Evolutionary conservation across 2,329 filamentous ascomycete genomes (phyloP).

Genomic region (Alternaria dauci): DNA sequence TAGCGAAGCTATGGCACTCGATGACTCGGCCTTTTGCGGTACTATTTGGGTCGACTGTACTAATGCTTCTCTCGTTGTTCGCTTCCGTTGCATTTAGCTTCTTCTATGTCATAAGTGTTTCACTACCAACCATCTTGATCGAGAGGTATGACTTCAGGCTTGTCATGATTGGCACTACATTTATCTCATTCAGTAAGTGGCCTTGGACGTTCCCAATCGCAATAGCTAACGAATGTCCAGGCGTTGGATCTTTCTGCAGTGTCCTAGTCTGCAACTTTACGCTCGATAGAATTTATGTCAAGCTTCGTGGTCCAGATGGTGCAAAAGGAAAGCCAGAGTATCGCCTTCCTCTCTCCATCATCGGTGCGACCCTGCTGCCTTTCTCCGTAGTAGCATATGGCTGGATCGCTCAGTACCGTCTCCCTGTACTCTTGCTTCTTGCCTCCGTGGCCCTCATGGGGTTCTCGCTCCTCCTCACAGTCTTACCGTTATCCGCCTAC

Average conservation of each 20-base stretch:
- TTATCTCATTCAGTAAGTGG: conserved; percentile 63
- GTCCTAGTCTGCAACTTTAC: conserved; percentile 60
- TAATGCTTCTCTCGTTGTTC: conserved; percentile 61
- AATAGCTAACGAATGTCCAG: conserved; percentile 33
- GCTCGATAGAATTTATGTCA: conserved; percentile 64
- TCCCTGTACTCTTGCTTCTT: conserved; percentile 58
- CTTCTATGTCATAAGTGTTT: conserved; percentile 59
- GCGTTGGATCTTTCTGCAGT: conserved; percentile 58
- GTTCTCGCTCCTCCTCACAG: conserved; percentile 55
- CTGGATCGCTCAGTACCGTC: conserved; percentile 58
- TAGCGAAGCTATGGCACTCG: conserved; percentile 45
- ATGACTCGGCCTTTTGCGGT: conserved; percentile 55
- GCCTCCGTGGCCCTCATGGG: conserved; percentile 58
- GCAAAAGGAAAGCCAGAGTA: conserved; percentile 61
- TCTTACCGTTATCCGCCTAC: conserved; percentile 63
- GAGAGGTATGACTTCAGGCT: conserved; percentile 57
- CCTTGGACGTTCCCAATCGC: not conserved
- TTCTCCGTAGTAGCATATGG: conserved; percentile 59
- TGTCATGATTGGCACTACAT: conserved; percentile 61
- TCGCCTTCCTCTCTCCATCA: conserved; percentile 62
- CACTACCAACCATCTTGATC: conserved; percentile 54
- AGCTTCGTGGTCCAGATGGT: conserved; percentile 54
- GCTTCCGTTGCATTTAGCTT: conserved; percentile 54
- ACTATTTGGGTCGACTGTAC: conserved; percentile 60
- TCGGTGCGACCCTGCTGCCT: conserved; percentile 59